These are phyloP conservation scores for Striga hermonthica DNA, from an alignment of 305 asterid species.

Conservation along the genomic window DNA sequence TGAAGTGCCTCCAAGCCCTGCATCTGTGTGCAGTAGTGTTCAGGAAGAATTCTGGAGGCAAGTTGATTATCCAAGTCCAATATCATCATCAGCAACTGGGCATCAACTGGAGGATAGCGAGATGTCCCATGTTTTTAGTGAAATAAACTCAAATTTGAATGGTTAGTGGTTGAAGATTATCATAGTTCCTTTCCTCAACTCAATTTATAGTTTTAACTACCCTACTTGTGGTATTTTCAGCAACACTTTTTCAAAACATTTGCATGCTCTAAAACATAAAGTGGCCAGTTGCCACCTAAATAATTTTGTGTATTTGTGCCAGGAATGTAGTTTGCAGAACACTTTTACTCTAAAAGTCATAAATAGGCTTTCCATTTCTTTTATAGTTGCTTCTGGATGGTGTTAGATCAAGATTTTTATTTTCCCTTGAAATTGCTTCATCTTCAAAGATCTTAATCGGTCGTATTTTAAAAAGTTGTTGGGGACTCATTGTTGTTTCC, in stretches of 20 bases:
- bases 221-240: not conserved
- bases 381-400: slow-evolving; percentile 8
- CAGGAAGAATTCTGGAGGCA: slow-evolving; percentile 78
- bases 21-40: slow-evolving; percentile 88
- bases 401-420: slow-evolving; percentile 2
- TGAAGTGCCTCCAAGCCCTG: slow-evolving; percentile 99
- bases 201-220: slow-evolving; percentile 15
- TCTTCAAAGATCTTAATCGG: not conserved
- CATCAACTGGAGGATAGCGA: slow-evolving; percentile 60
- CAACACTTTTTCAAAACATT: not conserved
- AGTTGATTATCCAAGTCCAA: slow-evolving; percentile 61
- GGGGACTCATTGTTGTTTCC: not conserved
- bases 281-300: slow-evolving; percentile 6
- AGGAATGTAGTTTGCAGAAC: not conserved
- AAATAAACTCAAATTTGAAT: slow-evolving; percentile 78
- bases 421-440: not conserved
- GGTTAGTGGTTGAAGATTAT: slow-evolving; percentile 46
- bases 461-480: too few species aligned
- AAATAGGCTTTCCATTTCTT: not conserved
- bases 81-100: slow-evolving; percentile 59
- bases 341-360: slow-evolving; percentile 5
- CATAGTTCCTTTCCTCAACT: slow-evolving; percentile 18
- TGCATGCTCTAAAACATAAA: slow-evolving; percentile 22
- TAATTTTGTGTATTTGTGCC: slow-evolving; percentile 1
- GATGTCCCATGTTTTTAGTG: slow-evolving; percentile 67